Evolutionary conservation across 345 rosid species (phyloP), one percentile per base, ranked within the genome.

Genomic region (Cardamine resedifolia): DNA sequence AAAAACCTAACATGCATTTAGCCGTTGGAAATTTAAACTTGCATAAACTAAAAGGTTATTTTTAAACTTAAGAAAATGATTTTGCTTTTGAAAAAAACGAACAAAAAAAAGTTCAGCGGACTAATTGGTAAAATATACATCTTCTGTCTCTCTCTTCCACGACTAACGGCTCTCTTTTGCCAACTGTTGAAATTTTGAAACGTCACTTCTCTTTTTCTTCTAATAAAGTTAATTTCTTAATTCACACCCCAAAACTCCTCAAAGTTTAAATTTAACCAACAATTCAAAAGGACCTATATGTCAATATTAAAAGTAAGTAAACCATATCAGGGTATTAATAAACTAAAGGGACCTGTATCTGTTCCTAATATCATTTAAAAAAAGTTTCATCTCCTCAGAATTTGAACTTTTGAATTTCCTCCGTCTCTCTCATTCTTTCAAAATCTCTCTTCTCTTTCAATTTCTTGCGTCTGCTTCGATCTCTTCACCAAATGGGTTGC

Each of bases 401-500:
- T 68, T 76, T 61, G 65, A 76, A 76, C 19, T 76, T 69, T 76
- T 69, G 70, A 76, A 53, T 62, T 44, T 30, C 20, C 8, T 36
- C 36, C 20, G 1, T 49, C 41, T 51, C 67, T 45, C 64, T 53
- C 64, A n/a, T n/a, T n/a, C 43, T 8, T 57, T 58, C 21, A 30
- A 60, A 61, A 50, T 23, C 51, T 50, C 58, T 16, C 41, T 47
- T 72, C 23, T 20, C 21, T 23, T 45, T 3, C 4, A 23, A 14
- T n/a, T 18, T 49, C 30, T 43, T 28, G 14, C 23, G 36, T 61
- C 34, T 18, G 14, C 27, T 58, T 65, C 72, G 39, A 10, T 23
- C 30, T 58, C 57, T 45, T 55, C 66, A 8, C 16, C 64, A 21
- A 55, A 90, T 88, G 96, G 96, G 96, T 43, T 74, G 78, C 75